These are phyloP conservation scores for Xerocomellus dryophilus DNA, from an alignment of 768 basidiomycete species.

Conservation along the genomic window DNA sequence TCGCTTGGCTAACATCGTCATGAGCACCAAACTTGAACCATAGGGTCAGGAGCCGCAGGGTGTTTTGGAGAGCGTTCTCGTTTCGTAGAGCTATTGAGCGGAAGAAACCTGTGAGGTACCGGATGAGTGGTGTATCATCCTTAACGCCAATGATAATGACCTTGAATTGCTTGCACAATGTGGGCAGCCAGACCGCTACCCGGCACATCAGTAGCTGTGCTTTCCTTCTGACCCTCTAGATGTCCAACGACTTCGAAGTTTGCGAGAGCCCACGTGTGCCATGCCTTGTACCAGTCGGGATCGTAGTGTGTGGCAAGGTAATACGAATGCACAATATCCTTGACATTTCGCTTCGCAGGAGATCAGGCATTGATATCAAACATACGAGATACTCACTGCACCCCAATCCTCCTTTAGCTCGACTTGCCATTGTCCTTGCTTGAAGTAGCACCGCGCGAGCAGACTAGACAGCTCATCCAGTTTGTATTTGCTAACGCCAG, in stretches of 20 bases:
- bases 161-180: constrained; percentile 91
- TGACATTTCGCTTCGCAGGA: constrained; percentile 60
- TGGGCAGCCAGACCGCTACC: constrained; percentile 69
- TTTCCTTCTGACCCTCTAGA: constrained; percentile 65
- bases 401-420: constrained; percentile 79
- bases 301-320: constrained; percentile 87
- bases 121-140: constrained; percentile 12
- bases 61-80: constrained; percentile 92
- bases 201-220: constrained; percentile 53
- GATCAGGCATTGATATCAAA: constrained; percentile 9
- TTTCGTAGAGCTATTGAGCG: constrained; percentile 88
- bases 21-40: constrained; percentile 98
- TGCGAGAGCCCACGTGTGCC: constrained; percentile 97
- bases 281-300: constrained; percentile 97
- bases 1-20: constrained; percentile 84
- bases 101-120: constrained; percentile 72
- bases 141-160: constrained; percentile 34
- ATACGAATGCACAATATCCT: constrained; percentile 83
- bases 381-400: constrained; percentile 47
- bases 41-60: constrained; percentile 83
- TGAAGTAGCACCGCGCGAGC: constrained; percentile 95
- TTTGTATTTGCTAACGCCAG: constrained; percentile 55
- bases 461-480: constrained; percentile 73
- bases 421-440: constrained; percentile 92
- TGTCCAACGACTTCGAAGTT: constrained; percentile 91